Base-by-base conservation (phyloP, 1,284 basidiomycete species). In the Moesziomyces sp. region DNA sequence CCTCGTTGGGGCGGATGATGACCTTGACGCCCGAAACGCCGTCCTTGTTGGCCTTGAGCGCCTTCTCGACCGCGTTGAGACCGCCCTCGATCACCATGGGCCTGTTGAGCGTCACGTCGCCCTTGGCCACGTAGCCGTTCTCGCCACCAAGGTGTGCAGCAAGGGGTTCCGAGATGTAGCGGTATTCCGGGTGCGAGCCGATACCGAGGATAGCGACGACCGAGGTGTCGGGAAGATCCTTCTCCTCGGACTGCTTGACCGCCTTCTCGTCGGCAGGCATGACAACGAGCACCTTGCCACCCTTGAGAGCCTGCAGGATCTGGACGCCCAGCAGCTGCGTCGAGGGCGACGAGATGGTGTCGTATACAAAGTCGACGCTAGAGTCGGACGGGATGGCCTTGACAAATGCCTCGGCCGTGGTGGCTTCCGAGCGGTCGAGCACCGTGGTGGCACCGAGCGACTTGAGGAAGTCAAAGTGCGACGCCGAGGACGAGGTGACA, bases 1-100 rank as follows among this genome's bases (percentile, higher is more conserved):
- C 48, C 21, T 68, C 69, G 38, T 68, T 47, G 10, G 77, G 77
- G 13, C 63, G 47, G 16, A 76, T 60, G 30, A 79, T 57, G 34
- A 79, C 50, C 61, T 79, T 79, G 40, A 67, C 63, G 18, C 77
- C 77, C 34, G 46, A 53, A 5, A 79, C 74, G 23, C 77, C 77
- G 24, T 70, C 52, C 54, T 73, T 76, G 56, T 77, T 77, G 9
- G 34, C 46, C 26, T 58, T 75, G 13, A 80, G 51, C 14, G 77
- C 78, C 9, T 74, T 52, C 23, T 78, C 67, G 26, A 80, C 28
- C 0, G 34, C 53, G 4, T 43, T 55, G 10, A 80, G 45, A 3
- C 78, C 78, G 8, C 78, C 77, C 8, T 58, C 43, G 2, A 80
- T 54, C 19, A 79, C 56, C n/a, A 63, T 14, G 3, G 56, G 49